These are phyloP conservation scores for Graphiopsis chlorocephala DNA, from an alignment of 2,329 filamentous ascomycete species.

Conservation along the genomic window DNA sequence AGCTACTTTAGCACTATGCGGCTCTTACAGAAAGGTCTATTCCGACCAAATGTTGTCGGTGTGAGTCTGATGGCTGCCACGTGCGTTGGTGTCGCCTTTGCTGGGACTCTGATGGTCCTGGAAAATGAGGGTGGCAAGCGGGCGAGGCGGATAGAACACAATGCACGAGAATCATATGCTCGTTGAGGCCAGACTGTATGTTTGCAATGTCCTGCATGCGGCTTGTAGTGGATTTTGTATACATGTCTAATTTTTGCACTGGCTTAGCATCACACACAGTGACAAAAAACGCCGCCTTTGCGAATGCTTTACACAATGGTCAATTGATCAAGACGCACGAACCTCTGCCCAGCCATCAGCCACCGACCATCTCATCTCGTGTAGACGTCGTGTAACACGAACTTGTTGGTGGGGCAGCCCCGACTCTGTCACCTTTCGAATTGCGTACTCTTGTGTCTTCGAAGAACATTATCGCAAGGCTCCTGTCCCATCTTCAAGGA, in stretches of 20 bases:
- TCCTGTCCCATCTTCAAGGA: no score
- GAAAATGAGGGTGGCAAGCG: constrained; percentile 26
- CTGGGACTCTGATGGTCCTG: constrained; percentile 29
- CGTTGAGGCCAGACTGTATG: background rate
- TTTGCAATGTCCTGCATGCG: no score
- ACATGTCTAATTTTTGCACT: background rate
- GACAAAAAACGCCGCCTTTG: background rate
- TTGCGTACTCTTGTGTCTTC: no score
- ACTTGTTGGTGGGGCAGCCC: background rate
- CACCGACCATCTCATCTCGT: no score
- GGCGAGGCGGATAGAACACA: background rate
- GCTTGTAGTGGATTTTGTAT: no score
- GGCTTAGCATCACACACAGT: background rate
- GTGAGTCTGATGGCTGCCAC: constrained; percentile 29
- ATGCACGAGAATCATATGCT: background rate
- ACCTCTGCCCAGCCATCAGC: no score
- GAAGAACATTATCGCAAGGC: no score
- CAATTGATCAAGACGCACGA: no score
- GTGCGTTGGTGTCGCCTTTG: constrained; percentile 32
- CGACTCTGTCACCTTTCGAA: no score
- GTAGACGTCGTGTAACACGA: background rate
- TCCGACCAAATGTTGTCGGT: constrained; percentile 37
- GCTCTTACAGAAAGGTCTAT: constrained; percentile 44
- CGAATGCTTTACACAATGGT: background rate
- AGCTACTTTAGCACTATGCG: constrained; percentile 48